A percentile compares a stretch with the other conserved stretches of the same genome.
Conservation (phyloP, 2,329 filamentous ascomycete species). For the Magnaporthiopsis poae region DNA sequence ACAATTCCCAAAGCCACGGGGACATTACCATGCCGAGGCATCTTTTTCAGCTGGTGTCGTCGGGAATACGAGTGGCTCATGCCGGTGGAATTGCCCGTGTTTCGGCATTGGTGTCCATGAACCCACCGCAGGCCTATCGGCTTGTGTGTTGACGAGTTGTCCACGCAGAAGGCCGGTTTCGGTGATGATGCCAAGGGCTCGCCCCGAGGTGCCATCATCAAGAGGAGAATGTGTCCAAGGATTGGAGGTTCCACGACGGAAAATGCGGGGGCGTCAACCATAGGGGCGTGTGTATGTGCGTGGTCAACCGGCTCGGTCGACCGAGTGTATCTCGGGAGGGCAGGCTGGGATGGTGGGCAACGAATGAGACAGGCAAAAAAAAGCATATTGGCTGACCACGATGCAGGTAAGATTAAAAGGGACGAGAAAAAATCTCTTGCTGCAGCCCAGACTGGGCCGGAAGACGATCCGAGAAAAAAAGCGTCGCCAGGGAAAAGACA, state of each 20-base stretch:
- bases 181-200: not conserved
- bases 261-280: not conserved
- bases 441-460: not conserved
- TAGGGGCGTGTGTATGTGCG: not conserved
- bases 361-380: not conserved
- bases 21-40: not conserved
- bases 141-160: not conserved
- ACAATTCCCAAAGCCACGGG: not conserved
- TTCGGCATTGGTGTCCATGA: too few relatives aligned
- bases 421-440: not conserved
- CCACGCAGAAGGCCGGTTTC: not conserved
- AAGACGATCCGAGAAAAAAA: not conserved
- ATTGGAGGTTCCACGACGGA: not conserved
- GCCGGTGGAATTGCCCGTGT: not conserved
- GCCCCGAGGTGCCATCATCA: not conserved
- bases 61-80: not conserved
- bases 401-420: not conserved
- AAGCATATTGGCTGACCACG: not conserved
- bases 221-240: not conserved
- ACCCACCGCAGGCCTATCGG: not conserved
- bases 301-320: too few relatives aligned
- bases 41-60: not conserved
- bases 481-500: not conserved
- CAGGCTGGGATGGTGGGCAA: not conserved
- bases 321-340: not conserved